phyloP scores from a whole-genome alignment of 148 eudicot species.

The Silene latifolia region DNA sequence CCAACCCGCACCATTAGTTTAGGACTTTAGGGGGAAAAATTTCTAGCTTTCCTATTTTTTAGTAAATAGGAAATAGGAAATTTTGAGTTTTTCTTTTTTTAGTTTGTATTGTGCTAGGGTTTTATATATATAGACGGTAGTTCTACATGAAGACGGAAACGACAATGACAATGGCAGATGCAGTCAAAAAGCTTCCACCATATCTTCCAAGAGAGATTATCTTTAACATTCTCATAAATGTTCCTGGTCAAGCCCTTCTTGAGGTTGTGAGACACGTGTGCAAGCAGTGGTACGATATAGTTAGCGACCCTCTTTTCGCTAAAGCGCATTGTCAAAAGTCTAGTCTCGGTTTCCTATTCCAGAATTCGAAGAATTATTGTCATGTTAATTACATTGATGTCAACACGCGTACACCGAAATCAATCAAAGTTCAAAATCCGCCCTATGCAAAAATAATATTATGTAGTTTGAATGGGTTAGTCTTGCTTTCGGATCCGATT shows the following conservation, averaged over 20 bases:
- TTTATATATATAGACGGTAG: too few relatives aligned
- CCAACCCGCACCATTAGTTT: too few relatives aligned
- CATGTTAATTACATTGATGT: not conserved
- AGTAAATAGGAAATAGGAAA: too few relatives aligned
- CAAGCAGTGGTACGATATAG: constrained; percentile 6
- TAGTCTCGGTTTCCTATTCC: too few relatives aligned
- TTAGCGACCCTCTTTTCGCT: not conserved
- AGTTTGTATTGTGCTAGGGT: too few relatives aligned
- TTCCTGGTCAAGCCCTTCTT: constrained; percentile 5
- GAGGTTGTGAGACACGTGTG: constrained; percentile 13
- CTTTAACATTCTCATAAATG: constrained; percentile 1
- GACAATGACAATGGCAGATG: too few relatives aligned
- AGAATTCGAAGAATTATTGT: not conserved
- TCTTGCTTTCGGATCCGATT: not conserved
- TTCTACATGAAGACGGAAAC: too few relatives aligned
- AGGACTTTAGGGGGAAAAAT: too few relatives aligned
- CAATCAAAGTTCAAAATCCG: not conserved
- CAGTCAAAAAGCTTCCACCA: too few relatives aligned
- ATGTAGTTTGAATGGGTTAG: constrained; percentile 3
- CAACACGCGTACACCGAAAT: not conserved
- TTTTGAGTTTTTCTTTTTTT: too few relatives aligned
- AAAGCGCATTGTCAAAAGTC: not conserved
- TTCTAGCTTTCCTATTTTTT: too few relatives aligned
- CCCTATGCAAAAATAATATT: not conserved
- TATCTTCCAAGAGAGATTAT: constrained; percentile 1